Base-by-base conservation (phyloP, 2,329 filamentous ascomycete genomes). In the Aureobasidium musti region DNA sequence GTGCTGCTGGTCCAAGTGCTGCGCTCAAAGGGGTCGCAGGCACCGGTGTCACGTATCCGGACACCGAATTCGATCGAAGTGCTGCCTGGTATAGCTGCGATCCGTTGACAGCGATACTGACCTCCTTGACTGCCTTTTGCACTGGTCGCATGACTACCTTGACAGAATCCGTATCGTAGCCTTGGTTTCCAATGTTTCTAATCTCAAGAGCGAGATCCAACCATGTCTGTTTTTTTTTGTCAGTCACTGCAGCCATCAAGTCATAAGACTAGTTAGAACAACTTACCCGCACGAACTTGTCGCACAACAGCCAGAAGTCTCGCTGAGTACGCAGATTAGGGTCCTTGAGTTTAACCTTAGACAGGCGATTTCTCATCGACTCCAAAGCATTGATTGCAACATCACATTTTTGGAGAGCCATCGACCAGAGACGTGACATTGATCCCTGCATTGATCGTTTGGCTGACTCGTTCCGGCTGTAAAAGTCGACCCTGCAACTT, bases 1-100 rank as follows among this genome's bases (percentile, higher is more conserved):
- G 92, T 65, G 92, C 91, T 23, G 93, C 93, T 6, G 93, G 92
- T 0, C 93, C 94, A 5, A 97, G 82, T 1, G 93, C 93, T 19
- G 92, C 93, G 72, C 91, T 95, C 69, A 97, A 85, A 8, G 94
- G 93, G 1, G 93, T 97, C 73, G 95, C 92, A 10, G 93, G 92
- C 43, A 92, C 79, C 13, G 85, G 82, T 11, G 84, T 80, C 26
- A 83, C 81, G 54, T 84, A 84, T 14, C 81, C 83, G 59, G 59
- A 43, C 28, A 52, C 57, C 60, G 60, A 65, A 37, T 67, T 67
- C 11, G 52, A 61, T 11, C 54, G 63, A 6, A 66, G 41, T 28
- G 65, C 57, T 30, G 43, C 80, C 71, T 84, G 83, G 37, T 84
- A 83, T 84, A 87, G 87, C 10, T 86, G 86, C 14, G 86, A 88